phyloP scores from a whole-genome alignment of 352 stramenopile genomes.

The Phytophthora kernoviae region DNA sequence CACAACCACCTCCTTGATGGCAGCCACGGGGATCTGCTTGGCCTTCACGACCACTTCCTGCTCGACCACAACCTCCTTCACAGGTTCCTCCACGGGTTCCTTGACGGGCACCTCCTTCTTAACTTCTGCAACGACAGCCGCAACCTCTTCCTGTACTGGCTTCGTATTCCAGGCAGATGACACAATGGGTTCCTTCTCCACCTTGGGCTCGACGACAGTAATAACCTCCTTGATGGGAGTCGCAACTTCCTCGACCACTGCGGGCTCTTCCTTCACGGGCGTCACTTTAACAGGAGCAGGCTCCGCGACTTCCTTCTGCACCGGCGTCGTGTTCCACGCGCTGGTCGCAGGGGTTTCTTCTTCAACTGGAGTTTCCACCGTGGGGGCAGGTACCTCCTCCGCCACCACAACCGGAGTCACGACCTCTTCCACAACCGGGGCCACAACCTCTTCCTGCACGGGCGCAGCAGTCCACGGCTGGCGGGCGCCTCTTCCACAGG shows the following conservation, averaged over 20 bases:
- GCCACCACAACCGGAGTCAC: background rate
- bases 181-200: constrained; percentile 19
- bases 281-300: constrained; percentile 6
- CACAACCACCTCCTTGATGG: constrained; percentile 25
- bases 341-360: constrained; percentile 17
- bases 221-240: constrained; percentile 8
- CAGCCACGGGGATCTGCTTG: constrained; percentile 13
- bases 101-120: constrained; percentile 4
- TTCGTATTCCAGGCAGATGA: constrained; percentile 35
- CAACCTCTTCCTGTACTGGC: constrained; percentile 23
- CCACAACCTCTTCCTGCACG: constrained; percentile 14
- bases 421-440: background rate
- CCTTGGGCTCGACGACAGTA: constrained; percentile 16
- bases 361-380: constrained; percentile 7
- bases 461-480: constrained; percentile 10
- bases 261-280: constrained; percentile 15
- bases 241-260: constrained; percentile 11
- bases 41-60: constrained; percentile 11
- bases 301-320: constrained; percentile 14
- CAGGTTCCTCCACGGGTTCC: background rate
- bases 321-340: constrained; percentile 12
- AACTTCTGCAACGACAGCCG: constrained; percentile 11
- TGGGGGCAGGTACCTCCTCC: constrained; percentile 1
- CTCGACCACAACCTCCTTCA: constrained; percentile 12
- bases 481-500: constrained; percentile 9